Conservation (phyloP, 352 stramenopile genomes). For the Plasmopara viticola region DNA sequence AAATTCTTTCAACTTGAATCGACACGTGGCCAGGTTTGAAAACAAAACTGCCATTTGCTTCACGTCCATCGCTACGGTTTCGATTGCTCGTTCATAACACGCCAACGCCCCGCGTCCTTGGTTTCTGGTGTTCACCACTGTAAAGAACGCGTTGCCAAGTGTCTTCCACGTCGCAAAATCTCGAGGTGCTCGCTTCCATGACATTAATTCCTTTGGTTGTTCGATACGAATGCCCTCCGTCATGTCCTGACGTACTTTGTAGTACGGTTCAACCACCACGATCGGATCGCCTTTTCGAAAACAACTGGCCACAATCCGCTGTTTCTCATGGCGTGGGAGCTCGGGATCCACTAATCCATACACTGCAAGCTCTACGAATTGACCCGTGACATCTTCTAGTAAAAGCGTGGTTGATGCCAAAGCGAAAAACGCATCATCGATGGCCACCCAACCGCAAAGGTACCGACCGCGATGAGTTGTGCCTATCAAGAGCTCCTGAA, state of each 20-base stretch:
- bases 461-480: slow-evolving; percentile 26
- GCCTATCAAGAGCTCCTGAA: slow-evolving; percentile 16
- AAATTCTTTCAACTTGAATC: background rate
- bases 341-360: slow-evolving; percentile 20
- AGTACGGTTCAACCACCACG: slow-evolving; percentile 26
- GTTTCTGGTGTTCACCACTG: background rate
- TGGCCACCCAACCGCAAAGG: slow-evolving; percentile 24
- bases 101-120: background rate
- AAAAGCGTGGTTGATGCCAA: slow-evolving; percentile 15
- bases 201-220: slow-evolving; percentile 2
- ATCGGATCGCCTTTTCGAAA: slow-evolving; percentile 23
- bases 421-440: slow-evolving; percentile 26
- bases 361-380: slow-evolving; percentile 23
- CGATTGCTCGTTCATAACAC: background rate
- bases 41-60: background rate
- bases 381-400: slow-evolving; percentile 24
- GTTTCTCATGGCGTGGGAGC: slow-evolving; percentile 8
- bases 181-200: background rate
- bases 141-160: slow-evolving; percentile 1
- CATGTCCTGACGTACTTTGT: slow-evolving; percentile 24
- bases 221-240: slow-evolving; percentile 19
- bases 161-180: slow-evolving; percentile 1
- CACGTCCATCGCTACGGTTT: background rate
- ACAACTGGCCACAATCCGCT: slow-evolving; percentile 4
- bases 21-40: background rate